Evolutionary conservation across 2,329 filamentous ascomycete genomes (phyloP).

Genomic region (Fusarium guadeloupense): DNA sequence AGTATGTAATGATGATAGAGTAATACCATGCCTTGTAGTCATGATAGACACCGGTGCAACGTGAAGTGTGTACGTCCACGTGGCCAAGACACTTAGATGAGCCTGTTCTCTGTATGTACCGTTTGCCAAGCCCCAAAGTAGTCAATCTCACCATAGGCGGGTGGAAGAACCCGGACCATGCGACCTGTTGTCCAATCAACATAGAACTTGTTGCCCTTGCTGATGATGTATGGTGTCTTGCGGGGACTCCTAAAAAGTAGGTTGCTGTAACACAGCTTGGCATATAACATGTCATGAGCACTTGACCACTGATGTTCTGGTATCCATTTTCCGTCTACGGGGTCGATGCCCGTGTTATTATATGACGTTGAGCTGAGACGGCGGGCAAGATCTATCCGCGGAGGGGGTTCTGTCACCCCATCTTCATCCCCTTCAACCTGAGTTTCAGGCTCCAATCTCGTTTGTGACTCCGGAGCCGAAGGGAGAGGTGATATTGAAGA

Average conservation of each 20-base stretch:
- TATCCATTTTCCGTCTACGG: constrained; percentile 64
- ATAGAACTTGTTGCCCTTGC: constrained; percentile 66
- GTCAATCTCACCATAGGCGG: constrained; percentile 62
- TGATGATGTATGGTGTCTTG: constrained; percentile 66
- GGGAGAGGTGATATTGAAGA: constrained; percentile 21
- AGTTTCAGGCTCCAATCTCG: constrained; percentile 34
- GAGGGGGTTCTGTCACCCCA: constrained; percentile 35
- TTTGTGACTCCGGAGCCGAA: constrained; percentile 33
- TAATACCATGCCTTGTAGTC: neutral
- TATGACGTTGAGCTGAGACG: constrained; percentile 58
- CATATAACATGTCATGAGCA: constrained; percentile 67
- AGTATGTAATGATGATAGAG: neutral
- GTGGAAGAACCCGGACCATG: constrained; percentile 63
- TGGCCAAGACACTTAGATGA: constrained; percentile 48
- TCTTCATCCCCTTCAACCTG: constrained; percentile 37
- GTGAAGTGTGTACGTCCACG: constrained; percentile 6
- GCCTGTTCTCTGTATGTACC: constrained; percentile 59
- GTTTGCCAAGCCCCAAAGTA: constrained; percentile 61
- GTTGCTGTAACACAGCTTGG: constrained; percentile 68
- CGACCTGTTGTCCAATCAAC: constrained; percentile 68
- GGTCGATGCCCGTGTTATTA: constrained; percentile 56
- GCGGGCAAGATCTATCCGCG: constrained; percentile 47
- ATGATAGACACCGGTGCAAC: neutral
- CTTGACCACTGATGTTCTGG: constrained; percentile 64
- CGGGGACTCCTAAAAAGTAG: constrained; percentile 65